These are phyloP conservation scores for Vickermania spadyakhi DNA, from an alignment of 208 protist genomes.

Conservation along the genomic window DNA sequence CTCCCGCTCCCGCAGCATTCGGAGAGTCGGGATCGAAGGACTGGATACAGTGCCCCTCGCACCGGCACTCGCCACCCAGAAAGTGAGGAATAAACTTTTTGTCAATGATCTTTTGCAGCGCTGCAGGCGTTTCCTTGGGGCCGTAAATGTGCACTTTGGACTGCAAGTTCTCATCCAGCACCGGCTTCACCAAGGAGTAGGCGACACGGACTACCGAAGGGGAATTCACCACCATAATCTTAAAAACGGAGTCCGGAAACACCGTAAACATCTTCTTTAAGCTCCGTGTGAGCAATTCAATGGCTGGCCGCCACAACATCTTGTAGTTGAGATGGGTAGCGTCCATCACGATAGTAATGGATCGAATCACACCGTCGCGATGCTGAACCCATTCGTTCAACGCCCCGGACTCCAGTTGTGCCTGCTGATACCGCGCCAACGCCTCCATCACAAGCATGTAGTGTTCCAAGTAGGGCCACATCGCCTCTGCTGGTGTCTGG, in stretches of 20 bases:
- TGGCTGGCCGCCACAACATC: constrained; percentile 39
- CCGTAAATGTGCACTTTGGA: constrained; percentile 43
- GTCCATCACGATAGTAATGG: constrained; percentile 49
- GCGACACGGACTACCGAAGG: constrained; percentile 54
- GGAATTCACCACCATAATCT: constrained; percentile 54
- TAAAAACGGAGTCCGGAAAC: constrained; percentile 47
- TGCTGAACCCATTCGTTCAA: background rate
- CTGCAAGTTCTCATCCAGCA: constrained; percentile 25
- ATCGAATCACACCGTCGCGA: constrained; percentile 9
- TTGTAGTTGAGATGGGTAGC: constrained; percentile 41
- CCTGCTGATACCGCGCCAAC: constrained; percentile 14
- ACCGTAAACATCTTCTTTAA: constrained; percentile 27
- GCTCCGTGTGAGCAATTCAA: constrained; percentile 34
- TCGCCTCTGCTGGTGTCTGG: constrained; percentile 15
- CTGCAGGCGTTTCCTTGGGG: constrained; percentile 27
- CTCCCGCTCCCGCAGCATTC: constrained; percentile 7
- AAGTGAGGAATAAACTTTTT: constrained; percentile 39
- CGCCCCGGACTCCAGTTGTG: constrained; percentile 8
- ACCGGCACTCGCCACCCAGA: constrained; percentile 50
- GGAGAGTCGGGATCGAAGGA: constrained; percentile 23
- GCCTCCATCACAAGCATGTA: constrained; percentile 6
- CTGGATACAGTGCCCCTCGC: constrained; percentile 35
- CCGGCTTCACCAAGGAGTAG: constrained; percentile 44
- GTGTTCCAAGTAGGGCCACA: constrained; percentile 21
- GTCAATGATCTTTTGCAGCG: constrained; percentile 34